A percentile compares a stretch with the other conserved stretches of the same genome.
Evolutionary conservation across 768 basidiomycete species (phyloP).

Genomic region (Phaeotremella fagi): DNA sequence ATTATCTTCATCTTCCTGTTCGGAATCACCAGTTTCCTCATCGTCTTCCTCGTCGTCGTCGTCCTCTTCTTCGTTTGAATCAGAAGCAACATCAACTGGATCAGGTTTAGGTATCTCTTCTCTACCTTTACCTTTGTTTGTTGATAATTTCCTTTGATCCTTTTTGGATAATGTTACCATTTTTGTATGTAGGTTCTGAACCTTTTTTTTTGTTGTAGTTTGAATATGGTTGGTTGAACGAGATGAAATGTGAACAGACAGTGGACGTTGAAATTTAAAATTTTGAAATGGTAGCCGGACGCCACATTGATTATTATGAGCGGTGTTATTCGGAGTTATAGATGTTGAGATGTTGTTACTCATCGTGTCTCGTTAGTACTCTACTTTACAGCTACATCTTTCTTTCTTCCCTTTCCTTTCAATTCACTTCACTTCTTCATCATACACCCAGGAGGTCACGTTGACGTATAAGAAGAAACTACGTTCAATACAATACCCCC

Average conservation of each 20-base stretch:
- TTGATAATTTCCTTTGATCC: constrained; percentile 13
- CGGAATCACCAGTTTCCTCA: constrained; percentile 36
- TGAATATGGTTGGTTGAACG: neutral
- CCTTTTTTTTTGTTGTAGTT: no score
- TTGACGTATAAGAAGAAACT: neutral
- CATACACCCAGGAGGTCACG: neutral
- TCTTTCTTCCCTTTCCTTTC: neutral
- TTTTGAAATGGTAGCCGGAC: neutral
- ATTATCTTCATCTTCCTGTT: constrained; percentile 45
- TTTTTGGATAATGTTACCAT: constrained; percentile 33
- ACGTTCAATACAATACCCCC: neutral
- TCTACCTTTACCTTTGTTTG: constrained; percentile 26
- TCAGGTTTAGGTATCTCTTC: neutral
- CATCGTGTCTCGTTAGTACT: no score
- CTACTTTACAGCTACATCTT: neutral
- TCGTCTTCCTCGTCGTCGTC: constrained; percentile 28
- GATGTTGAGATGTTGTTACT: neutral
- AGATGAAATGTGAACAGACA: neutral
- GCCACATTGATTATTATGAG: neutral
- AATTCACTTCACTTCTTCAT: neutral
- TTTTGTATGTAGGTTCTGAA: neutral
- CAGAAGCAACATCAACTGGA: neutral
- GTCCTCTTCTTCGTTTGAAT: constrained; percentile 14
- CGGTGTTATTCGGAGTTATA: neutral
- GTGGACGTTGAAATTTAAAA: constrained; percentile 4